Evolutionary conservation across 257 asterid species (phyloP), one percentile per base, ranked within the genome.

Genomic region (Craterostigma plantagineum): DNA sequence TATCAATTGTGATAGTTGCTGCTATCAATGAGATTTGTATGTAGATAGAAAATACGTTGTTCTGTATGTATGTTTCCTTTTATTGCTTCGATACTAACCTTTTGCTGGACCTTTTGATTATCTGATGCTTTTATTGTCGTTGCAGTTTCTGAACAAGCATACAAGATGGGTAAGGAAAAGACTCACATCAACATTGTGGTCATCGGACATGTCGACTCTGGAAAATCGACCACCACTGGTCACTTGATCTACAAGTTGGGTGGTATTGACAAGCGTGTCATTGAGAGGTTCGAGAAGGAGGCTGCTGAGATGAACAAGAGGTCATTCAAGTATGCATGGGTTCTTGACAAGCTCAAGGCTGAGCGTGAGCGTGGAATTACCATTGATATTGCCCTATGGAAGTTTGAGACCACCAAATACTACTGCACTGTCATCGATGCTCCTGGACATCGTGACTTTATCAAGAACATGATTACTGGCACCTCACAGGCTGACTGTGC

Each of bases 221-320:
- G 81, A 12, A 72, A 72, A 52, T 72, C 77, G 0, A 72, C 81
- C 46, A 72, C 81, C 54, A 68, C 77, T 3, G 74, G 81, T 27
- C 81, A 72, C 61, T 54, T 72, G 65, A 68, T 72, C 69, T 72
- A 72, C 66, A 72, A 72, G 71, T 73, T 72, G 45, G 81, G 81
- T 42, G 77, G 81, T 56, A 72, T 72, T 51, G 81, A 68, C 65
- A 72, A 68, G 74, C 69, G 81, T 62, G 81, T 72, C 15, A 72
- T 68, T 7, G 77, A 72, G 27, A 68, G 77, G 64, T 72, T 72
- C 4, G 81, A 72, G 67, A 72, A 72, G 48, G 63, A 70, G 49
- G 69, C 64, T 16, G 59, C 71, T 46, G 66, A 64, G 52, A 59
- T 64, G 66, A 64, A 64, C 60, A 60, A 64, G 54, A 54, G 71